phyloP scores from a whole-genome alignment of 257 asterid species.

The Cynanchum wilfordii region DNA sequence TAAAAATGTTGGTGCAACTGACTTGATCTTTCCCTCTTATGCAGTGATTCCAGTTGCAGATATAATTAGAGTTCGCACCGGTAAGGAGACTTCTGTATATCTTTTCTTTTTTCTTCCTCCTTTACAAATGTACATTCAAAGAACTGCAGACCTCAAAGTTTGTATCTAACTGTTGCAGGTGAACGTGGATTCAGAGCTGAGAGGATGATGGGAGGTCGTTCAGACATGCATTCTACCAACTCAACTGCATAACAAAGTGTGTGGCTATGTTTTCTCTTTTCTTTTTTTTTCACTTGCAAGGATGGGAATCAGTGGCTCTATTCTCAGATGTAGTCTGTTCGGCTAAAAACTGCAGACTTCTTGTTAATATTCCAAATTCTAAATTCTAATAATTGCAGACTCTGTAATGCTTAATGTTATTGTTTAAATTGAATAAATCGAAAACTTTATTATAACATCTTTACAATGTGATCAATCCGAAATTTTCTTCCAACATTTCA shows the following conservation, averaged over 20 bases:
- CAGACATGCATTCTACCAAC: slow-evolving; percentile 41
- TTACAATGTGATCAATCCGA: too few relatives aligned
- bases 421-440: too few relatives aligned
- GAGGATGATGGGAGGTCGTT: slow-evolving; percentile 84
- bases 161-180: slow-evolving; percentile 34
- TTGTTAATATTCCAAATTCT: neutral
- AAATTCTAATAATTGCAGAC: neutral
- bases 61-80: slow-evolving; percentile 86
- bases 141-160: neutral
- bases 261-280: too few relatives aligned
- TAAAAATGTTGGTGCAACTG: neutral
- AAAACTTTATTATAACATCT: too few relatives aligned
- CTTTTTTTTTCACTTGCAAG: too few relatives aligned
- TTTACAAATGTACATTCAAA: neutral
- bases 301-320: too few relatives aligned
- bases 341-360: neutral
- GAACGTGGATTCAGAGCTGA: slow-evolving; percentile 86
- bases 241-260: neutral
- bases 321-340: neutral
- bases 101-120: neutral
- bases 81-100: slow-evolving; percentile 27
- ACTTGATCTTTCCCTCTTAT: slow-evolving; percentile 20
- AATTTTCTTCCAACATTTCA: too few relatives aligned
- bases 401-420: neutral
- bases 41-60: slow-evolving; percentile 90